These are phyloP conservation scores for Trichoderma sp. DNA, from an alignment of 2,329 filamentous ascomycete genomes.

Conservation along the genomic window DNA sequence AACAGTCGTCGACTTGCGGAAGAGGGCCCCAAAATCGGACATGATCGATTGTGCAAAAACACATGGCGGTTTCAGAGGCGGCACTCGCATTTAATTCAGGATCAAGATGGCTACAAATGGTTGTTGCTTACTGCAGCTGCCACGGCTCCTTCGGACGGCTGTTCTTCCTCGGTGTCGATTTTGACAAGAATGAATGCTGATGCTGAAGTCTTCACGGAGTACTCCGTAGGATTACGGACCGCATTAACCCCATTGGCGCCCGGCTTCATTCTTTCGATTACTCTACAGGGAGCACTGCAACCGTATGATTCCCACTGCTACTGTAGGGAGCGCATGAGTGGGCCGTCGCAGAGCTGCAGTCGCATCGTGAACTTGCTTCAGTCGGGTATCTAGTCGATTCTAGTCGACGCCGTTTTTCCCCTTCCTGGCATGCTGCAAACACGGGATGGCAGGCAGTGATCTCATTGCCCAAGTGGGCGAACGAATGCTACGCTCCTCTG, in stretches of 20 bases:
- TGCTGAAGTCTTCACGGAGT: neutral
- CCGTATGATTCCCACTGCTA: neutral
- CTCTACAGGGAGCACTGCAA: neutral
- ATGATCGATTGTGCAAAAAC: neutral
- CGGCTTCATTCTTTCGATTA: neutral
- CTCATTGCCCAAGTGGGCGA: constrained; percentile 4
- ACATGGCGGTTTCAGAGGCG: constrained; percentile 8
- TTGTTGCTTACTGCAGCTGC: neutral
- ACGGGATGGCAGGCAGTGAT: constrained; percentile 11
- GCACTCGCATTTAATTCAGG: neutral
- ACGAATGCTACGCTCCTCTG: neutral
- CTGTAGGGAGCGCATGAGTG: constrained; percentile 1
- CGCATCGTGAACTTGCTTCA: neutral
- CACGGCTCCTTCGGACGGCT: neutral
- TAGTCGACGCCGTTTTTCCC: neutral
- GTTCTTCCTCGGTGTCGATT: neutral
- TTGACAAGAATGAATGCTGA: neutral
- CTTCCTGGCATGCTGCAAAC: constrained; percentile 11
- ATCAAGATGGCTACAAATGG: neutral
- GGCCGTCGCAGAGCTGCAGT: neutral
- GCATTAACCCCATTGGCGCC: constrained; percentile 3
- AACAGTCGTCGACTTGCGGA: neutral
- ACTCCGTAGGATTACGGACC: constrained; percentile 4
- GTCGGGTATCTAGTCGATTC: neutral
- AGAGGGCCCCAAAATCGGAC: neutral